Conservation (phyloP, 768 basidiomycete species). For the Megacollybia marginata region DNA sequence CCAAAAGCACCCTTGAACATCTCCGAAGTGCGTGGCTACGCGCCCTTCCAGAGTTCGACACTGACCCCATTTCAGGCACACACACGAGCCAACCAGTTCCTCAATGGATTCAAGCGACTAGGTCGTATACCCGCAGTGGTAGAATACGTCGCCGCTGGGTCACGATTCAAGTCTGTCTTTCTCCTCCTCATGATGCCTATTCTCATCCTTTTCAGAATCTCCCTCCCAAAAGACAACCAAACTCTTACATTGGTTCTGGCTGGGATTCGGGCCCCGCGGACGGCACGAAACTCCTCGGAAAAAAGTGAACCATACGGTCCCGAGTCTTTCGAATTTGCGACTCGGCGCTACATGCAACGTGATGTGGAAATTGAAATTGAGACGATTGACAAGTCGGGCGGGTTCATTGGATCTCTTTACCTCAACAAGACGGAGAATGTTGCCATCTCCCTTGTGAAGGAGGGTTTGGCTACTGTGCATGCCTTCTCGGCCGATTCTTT, state of each 20-base stretch:
- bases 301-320: conserved; percentile 84
- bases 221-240: conserved; percentile 87
- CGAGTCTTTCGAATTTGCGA: conserved; percentile 77
- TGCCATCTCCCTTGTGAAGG: conserved; percentile 74
- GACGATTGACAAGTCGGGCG: conserved; percentile 86
- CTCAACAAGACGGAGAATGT: conserved; percentile 82
- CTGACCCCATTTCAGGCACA: conserved; percentile 34
- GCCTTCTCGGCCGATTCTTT: conserved; percentile 80
- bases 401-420: conserved; percentile 88
- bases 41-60: not conserved
- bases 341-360: conserved; percentile 82
- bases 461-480: conserved; percentile 87
- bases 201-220: conserved; percentile 40
- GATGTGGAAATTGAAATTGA: conserved; percentile 94
- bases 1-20: conserved; percentile 84
- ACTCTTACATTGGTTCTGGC: conserved; percentile 88
- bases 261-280: conserved; percentile 86
- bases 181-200: conserved; percentile 2
- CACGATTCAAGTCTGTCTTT: conserved; percentile 78
- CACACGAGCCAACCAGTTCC: conserved; percentile 75
- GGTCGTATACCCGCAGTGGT: conserved; percentile 82
- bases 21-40: conserved; percentile 59
- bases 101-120: conserved; percentile 86
- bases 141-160: conserved; percentile 91
- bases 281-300: conserved; percentile 72